Evolutionary conservation across 163 green algal genomes (phyloP).

Genomic region (Smithsoniella earleae): DNA sequence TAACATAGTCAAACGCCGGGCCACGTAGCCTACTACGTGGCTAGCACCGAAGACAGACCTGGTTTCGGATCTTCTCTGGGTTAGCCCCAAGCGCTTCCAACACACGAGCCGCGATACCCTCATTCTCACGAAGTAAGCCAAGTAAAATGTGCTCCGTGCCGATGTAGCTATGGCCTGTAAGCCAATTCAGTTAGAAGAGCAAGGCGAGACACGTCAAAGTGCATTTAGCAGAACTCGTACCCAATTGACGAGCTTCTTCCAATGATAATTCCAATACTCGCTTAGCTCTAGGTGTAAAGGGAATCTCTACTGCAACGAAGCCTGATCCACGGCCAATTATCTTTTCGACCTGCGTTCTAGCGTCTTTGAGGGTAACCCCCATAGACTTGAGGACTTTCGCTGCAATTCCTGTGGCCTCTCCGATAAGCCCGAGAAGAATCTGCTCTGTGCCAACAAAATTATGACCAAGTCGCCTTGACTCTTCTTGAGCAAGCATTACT

Average conservation of each 20-base stretch:
- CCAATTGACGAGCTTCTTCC: constrained; percentile 94
- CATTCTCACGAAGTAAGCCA: constrained; percentile 90
- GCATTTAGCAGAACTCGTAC: constrained; percentile 41
- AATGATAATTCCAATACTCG: constrained; percentile 95
- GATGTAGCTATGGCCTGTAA: constrained; percentile 98
- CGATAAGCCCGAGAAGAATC: constrained; percentile 96
- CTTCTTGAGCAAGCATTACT: constrained; percentile 98
- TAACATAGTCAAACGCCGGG: too few relatives aligned
- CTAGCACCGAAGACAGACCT: constrained; percentile 59
- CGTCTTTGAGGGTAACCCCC: constrained; percentile 98
- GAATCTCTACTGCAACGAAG: constrained; percentile 98
- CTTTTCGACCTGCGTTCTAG: constrained; percentile 97
- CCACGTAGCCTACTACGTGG: not conserved
- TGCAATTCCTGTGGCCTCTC: constrained; percentile 95
- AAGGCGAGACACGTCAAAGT: not conserved
- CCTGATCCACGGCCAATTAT: constrained; percentile 93
- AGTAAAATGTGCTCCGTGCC: constrained; percentile 99
- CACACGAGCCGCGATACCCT: constrained; percentile 93
- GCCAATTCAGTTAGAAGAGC: not conserved
- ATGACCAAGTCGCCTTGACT: constrained; percentile 84
- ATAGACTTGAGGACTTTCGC: constrained; percentile 98
- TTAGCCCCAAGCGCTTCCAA: constrained; percentile 94
- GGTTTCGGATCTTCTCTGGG: constrained; percentile 90
- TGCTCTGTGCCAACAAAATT: constrained; percentile 99
- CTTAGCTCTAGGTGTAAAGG: constrained; percentile 98